Conservation (phyloP, 306 rosid genomes). For the Gillenia trifoliata region DNA sequence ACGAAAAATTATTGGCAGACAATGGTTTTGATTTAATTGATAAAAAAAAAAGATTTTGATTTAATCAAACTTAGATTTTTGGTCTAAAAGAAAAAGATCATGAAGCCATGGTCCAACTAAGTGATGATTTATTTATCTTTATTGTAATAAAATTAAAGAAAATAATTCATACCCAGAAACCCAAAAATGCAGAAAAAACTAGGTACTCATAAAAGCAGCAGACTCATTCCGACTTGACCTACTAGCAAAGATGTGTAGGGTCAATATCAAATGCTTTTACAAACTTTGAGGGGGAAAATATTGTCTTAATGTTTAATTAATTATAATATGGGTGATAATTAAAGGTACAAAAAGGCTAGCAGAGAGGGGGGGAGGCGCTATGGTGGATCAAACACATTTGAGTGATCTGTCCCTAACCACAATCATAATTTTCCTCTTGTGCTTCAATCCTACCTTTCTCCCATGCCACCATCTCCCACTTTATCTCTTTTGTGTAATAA, state of each 20-base stretch:
- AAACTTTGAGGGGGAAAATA: slow-evolving; percentile 40
- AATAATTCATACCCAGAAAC: background rate
- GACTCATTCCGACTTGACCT: slow-evolving; percentile 30
- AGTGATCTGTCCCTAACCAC: slow-evolving; percentile 34
- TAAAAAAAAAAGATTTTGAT: slow-evolving; percentile 6
- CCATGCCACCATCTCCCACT: slow-evolving; percentile 36
- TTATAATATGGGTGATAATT: slow-evolving; percentile 25
- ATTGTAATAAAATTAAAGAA: slow-evolving; percentile 1
- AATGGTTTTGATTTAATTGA: slow-evolving; percentile 16
- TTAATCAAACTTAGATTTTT: background rate
- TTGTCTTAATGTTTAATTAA: slow-evolving; percentile 3
- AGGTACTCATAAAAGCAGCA: background rate
- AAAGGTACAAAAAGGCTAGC: background rate
- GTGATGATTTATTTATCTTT: slow-evolving; percentile 12
- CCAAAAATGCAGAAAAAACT: slow-evolving; percentile 1
- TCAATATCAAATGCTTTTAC: slow-evolving; percentile 26
- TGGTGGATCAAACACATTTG: slow-evolving; percentile 68
- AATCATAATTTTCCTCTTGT: slow-evolving; percentile 46
- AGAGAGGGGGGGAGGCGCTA: background rate
- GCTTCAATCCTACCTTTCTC: slow-evolving; percentile 31
- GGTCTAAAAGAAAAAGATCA: slow-evolving; percentile 9
- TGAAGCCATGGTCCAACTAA: slow-evolving; percentile 31
- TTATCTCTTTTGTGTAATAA: slow-evolving; percentile 19
- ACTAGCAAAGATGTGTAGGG: slow-evolving; percentile 42
- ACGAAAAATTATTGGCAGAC: slow-evolving; percentile 1